Base-by-base conservation (phyloP, 805 yeast species). In the Zygosaccharomyces pseudorouxii region DNA sequence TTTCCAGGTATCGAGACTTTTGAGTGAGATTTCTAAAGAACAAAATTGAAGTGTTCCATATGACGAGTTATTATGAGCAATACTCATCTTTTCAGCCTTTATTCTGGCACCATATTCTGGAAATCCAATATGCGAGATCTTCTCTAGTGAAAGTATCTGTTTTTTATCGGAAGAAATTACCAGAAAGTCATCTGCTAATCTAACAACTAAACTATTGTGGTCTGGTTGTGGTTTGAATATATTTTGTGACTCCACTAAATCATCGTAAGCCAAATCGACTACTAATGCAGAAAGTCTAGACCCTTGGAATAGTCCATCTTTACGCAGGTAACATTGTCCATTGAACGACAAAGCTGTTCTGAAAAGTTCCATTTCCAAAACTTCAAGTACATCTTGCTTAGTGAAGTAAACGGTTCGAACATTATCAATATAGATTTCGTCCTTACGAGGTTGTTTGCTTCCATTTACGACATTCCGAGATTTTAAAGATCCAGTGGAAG, bases 121-220 rank as follows among this genome's bases (percentile, higher is more conserved):
- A 43, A 78, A 70, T 2, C 78, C 78, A 12, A 55, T 38, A 0
- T 55, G 44, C 35, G 75, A 68, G 6, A 63, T 19, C 1, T 49
- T 49, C 39, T 62, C 55, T 36, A 75, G 62, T 2, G 46, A 48
- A 1, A 48, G 37, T 0, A 81, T 72, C 9, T 62, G 57, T 0
- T 49, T 45, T 9, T 56, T 23, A 30, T 71, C 60, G 0, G 80
- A 70, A 0, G 93, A 76, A 0, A 90, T 65, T n/a, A 88, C 71
- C 23, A 90, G 61, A 58, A 90, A 90, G 62, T 90, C 98, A 66
- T 90, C 98, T 0, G 89, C 95, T 18, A 87, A 64, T 46, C 97
- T 67, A 6, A 88, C 48, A 2, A 88, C 61, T 2, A 75, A 50
- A 12, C 75, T 65, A 2, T 64, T 56, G 5, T 56, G 50, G 2